A percentile compares a stretch with the other conserved stretches of the same genome.
Evolutionary conservation across 805 yeast species (phyloP).

Genomic region (Cyberlindnera galapagoensis): DNA sequence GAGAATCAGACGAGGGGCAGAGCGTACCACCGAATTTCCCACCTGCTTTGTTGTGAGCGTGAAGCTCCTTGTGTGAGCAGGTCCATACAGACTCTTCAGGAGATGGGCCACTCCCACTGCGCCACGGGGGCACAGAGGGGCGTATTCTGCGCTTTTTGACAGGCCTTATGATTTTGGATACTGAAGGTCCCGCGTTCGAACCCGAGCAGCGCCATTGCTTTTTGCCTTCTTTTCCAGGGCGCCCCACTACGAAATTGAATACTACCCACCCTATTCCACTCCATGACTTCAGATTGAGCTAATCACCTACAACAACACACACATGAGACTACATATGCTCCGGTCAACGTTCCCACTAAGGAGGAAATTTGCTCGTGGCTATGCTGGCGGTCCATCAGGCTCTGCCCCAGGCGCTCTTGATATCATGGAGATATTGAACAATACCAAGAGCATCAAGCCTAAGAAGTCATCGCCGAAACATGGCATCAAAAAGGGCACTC

Average conservation of each 20-base stretch:
- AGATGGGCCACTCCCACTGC: slow-evolving; percentile 17
- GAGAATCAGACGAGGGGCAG: slow-evolving; percentile 40
- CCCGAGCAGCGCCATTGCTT: neutral
- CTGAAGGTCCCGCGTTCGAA: slow-evolving; percentile 5
- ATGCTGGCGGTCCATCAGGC: too few relatives aligned
- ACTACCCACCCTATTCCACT: too few relatives aligned
- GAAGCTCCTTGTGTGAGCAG: slow-evolving; percentile 23
- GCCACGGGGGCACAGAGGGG: slow-evolving; percentile 17
- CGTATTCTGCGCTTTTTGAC: neutral
- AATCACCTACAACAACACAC: too few relatives aligned
- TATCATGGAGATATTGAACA: too few relatives aligned
- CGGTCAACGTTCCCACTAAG: neutral
- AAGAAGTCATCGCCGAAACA: too few relatives aligned
- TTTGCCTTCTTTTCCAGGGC: neutral
- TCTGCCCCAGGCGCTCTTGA: too few relatives aligned
- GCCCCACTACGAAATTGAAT: too few relatives aligned
- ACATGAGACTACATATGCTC: too few relatives aligned
- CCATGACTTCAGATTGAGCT: too few relatives aligned
- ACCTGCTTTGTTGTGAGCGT: slow-evolving; percentile 26
- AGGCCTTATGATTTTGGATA: neutral
- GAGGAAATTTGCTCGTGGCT: too few relatives aligned
- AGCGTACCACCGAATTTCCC: slow-evolving; percentile 63
- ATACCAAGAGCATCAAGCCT: too few relatives aligned
- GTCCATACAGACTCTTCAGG: slow-evolving; percentile 26
- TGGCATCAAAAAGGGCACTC: too few relatives aligned